A percentile compares a stretch with the other conserved stretches of the same genome.
phyloP scores from a whole-genome alignment of 2,329 filamentous ascomycete species.

The Tolypocladium pustulatum region DNA sequence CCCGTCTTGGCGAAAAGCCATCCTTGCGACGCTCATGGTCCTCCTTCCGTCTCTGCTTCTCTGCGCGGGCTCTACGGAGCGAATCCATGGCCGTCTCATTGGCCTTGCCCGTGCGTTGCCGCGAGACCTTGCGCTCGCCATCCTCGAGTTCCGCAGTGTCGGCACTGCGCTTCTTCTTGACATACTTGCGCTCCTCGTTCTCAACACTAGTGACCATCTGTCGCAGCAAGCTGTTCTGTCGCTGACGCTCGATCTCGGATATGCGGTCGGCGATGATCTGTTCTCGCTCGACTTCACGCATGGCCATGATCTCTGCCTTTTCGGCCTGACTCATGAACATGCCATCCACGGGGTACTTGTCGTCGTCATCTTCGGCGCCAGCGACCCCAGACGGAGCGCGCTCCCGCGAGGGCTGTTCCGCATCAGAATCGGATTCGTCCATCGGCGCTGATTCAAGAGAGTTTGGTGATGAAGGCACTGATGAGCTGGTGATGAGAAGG shows the following conservation, averaged over 20 bases:
- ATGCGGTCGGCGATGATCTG: conserved; percentile 81
- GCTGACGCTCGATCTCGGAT: conserved; percentile 68
- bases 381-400: conserved; percentile 27
- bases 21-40: conserved; percentile 53
- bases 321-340: conserved; percentile 67
- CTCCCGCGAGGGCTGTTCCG: conserved; percentile 32
- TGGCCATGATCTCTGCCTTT: conserved; percentile 67
- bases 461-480: conserved; percentile 55
- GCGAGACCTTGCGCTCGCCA: conserved; percentile 58
- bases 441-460: conserved; percentile 78
- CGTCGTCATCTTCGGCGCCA: conserved; percentile 42
- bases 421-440: conserved; percentile 71
- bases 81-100: conserved; percentile 59
- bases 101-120: conserved; percentile 48
- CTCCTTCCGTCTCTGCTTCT: conserved; percentile 40
- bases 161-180: conserved; percentile 65
- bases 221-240: conserved; percentile 73
- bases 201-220: conserved; percentile 61
- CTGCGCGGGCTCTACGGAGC: conserved; percentile 49
- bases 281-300: conserved; percentile 88
- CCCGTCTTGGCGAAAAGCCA: conserved; percentile 25
- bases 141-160: conserved; percentile 72
- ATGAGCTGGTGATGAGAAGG: conserved; percentile 43
- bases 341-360: conserved; percentile 78
- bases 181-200: conserved; percentile 44